Percentiles rank a stretch among this genome's conserved stretches.
Conservation (phyloP, 768 basidiomycete genomes). For the Tulasnella sp. region DNA sequence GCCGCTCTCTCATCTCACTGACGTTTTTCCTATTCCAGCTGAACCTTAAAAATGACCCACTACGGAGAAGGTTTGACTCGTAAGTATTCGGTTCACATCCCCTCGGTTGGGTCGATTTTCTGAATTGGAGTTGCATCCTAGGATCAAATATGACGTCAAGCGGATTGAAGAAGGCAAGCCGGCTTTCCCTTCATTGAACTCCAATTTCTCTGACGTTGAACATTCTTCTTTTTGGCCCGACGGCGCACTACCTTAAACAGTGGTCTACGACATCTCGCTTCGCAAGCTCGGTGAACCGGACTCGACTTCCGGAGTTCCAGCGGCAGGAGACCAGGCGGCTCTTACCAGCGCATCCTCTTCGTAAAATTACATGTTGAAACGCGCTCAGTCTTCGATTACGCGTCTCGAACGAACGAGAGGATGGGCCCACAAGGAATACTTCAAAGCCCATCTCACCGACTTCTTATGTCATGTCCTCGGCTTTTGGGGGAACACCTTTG, state of each 20-base stretch:
- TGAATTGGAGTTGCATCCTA: not conserved
- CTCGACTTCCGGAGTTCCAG: not conserved
- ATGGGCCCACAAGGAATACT: too few species aligned
- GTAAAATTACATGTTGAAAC: not conserved
- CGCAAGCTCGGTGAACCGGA: constrained; percentile 10
- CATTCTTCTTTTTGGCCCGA: too few species aligned
- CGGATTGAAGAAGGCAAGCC: constrained; percentile 22
- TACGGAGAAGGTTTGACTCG: constrained; percentile 24
- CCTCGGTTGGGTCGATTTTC: not conserved
- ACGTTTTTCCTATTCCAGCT: constrained; percentile 4
- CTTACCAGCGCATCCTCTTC: not conserved
- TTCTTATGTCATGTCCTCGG: too few species aligned
- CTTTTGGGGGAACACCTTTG: too few species aligned
- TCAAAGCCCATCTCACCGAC: too few species aligned
- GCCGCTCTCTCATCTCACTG: too few species aligned
- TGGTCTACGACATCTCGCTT: constrained; percentile 21
- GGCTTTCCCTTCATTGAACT: not conserved
- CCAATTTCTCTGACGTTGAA: too few species aligned
- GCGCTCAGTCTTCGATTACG: too few species aligned
- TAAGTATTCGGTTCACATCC: not conserved
- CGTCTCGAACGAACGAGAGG: too few species aligned
- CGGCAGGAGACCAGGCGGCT: not conserved
- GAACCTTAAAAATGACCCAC: constrained; percentile 24
- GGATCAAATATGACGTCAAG: constrained; percentile 25
- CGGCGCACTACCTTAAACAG: too few species aligned